Evolutionary conservation across 139 green algal species (phyloP).

Genomic region (Parachlorella kessleri): DNA sequence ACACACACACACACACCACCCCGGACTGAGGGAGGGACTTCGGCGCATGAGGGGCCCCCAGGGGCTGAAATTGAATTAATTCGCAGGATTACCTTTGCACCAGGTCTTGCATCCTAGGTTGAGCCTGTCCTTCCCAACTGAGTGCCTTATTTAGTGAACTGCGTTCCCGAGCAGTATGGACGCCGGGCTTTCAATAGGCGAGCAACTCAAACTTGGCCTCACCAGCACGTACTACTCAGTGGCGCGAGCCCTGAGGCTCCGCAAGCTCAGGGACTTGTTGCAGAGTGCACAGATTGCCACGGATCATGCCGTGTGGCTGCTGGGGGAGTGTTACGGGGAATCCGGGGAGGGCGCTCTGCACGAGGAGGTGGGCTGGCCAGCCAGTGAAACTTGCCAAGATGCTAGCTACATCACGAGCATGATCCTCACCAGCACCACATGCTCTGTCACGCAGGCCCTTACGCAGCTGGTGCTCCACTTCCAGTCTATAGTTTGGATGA

Average conservation of each 20-base stretch:
- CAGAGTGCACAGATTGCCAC: not conserved
- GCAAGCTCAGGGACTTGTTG: slow-evolving; percentile 58
- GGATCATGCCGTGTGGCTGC: slow-evolving; percentile 18
- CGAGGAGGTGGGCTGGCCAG: slow-evolving; percentile 11
- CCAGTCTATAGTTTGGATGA: slow-evolving; percentile 38
- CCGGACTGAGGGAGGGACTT: too few species aligned
- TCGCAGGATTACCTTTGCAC: too few species aligned
- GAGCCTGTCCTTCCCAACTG: too few species aligned
- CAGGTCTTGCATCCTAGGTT: too few species aligned
- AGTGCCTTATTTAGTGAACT: too few species aligned
- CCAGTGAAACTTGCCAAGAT: not conserved
- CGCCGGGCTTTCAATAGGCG: slow-evolving; percentile 9
- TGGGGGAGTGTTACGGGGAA: slow-evolving; percentile 18
- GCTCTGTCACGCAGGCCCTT: slow-evolving; percentile 15
- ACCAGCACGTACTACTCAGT: slow-evolving; percentile 47
- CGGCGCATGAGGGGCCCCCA: too few species aligned
- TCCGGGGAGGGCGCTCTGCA: not conserved
- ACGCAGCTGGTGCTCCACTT: slow-evolving; percentile 29
- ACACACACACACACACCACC: too few species aligned
- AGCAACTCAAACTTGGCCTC: slow-evolving; percentile 29
- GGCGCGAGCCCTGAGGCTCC: slow-evolving; percentile 58
- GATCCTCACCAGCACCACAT: not conserved
- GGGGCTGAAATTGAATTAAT: too few species aligned
- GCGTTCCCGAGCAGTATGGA: too few species aligned
- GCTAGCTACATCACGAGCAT: not conserved